Base-by-base conservation (phyloP, 1,284 basidiomycete species). In the Waitea zeae region DNA sequence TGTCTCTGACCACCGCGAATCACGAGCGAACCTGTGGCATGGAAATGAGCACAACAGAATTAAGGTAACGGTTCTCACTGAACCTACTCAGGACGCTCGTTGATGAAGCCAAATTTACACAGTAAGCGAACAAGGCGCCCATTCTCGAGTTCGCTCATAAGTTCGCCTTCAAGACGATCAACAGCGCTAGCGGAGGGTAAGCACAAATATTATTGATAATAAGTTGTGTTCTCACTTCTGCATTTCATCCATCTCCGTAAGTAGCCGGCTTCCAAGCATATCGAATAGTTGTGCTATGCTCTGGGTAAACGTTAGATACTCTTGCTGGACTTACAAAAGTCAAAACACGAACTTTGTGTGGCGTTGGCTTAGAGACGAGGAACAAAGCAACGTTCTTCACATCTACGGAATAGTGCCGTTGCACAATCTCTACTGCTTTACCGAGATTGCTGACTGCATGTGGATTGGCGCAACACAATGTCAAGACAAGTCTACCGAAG, bases 101-200 rank as follows among this genome's bases (percentile, higher is more conserved):
- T 96, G 60, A 99, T 96, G 55, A 97, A 97, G 1, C 88, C 87
- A 46, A 99, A 81, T 58, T 98, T 98, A 58, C 78, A 80, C 42
- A 98, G 59, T 37, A 98, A 57, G 31, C 95, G 70, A 17, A 96
- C 82, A n/a, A 98, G 63, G 22, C 95, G 67, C 1, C 83, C 90
- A 49, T 99, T 97, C 61, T 98, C 95, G n/a, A 98, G 65, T 53
- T 98, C 93, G 35, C 78, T 71, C 54, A 78, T 67, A 33, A 98
- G 64, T 44, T 92, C 83, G 28, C 69, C 65, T 50, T 97, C 90
- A 12, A 97, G 61, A 34, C 71, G 60, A 50, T 99, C 95, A 14
- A 67, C 66, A 29, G 80, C 75, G 42, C 83, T 88, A 41, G 2
- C 31, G 24, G 17, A 38, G 33, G 15, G 14, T 30, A 17, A 36